A percentile compares a stretch with the other conserved stretches of the same genome.
These are phyloP conservation scores for Acmispon strigosus DNA, from an alignment of 306 rosid species.

Conservation along the genomic window DNA sequence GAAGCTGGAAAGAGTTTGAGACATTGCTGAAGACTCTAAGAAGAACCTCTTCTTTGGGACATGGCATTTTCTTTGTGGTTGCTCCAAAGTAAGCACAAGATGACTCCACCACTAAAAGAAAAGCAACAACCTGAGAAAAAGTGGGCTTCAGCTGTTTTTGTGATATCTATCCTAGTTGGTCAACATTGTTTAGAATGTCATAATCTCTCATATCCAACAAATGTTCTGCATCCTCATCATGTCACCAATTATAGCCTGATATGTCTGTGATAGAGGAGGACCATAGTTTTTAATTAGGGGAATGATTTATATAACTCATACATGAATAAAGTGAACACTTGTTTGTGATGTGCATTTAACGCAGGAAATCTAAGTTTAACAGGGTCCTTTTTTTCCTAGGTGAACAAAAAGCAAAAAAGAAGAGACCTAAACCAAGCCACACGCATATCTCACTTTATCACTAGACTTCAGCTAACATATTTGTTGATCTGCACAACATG, in stretches of 20 bases:
- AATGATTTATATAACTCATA: slow-evolving; percentile 8
- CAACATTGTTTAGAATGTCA: background rate
- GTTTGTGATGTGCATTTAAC: slow-evolving; percentile 21
- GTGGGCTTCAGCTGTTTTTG: too few relatives aligned
- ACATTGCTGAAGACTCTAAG: slow-evolving; percentile 66
- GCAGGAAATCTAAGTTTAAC: slow-evolving; percentile 4
- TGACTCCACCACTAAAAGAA: slow-evolving; percentile 38
- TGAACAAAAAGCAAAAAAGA: slow-evolving; percentile 23
- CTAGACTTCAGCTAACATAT: too few relatives aligned
- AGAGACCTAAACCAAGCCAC: slow-evolving; percentile 55
- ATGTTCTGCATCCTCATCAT: too few relatives aligned
- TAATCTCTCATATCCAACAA: too few relatives aligned
- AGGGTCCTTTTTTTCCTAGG: background rate
- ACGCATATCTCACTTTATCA: slow-evolving; percentile 40
- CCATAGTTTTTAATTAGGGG: background rate
- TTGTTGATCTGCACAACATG: too few relatives aligned
- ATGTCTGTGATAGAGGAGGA: too few relatives aligned
- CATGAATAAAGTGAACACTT: slow-evolving; percentile 24
- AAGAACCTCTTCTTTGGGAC: slow-evolving; percentile 71
- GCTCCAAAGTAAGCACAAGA: slow-evolving; percentile 33
- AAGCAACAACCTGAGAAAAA: too few relatives aligned
- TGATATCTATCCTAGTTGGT: too few relatives aligned
- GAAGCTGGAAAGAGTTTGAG: slow-evolving; percentile 50
- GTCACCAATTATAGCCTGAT: too few relatives aligned
- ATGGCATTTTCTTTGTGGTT: slow-evolving; percentile 56